Percentiles rank a stretch among this genome's conserved stretches.
Evolutionary conservation across 768 basidiomycete species (phyloP).

Genomic region (Melanogaster broomeanus): DNA sequence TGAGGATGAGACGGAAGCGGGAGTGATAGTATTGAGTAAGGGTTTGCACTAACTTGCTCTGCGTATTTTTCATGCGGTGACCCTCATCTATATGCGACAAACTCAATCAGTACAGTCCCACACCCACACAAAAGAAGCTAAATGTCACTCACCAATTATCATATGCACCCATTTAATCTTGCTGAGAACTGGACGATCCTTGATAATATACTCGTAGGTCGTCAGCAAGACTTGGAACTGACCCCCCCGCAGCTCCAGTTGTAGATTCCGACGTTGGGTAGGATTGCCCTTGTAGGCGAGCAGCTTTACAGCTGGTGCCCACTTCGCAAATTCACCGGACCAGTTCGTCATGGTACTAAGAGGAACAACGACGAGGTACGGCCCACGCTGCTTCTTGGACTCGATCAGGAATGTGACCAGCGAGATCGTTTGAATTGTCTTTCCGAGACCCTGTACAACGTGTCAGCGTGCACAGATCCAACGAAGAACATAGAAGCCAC

Average conservation of each 20-base stretch:
- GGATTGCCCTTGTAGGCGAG: slow-evolving; percentile 95
- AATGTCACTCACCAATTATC: slow-evolving; percentile 74
- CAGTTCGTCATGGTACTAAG: slow-evolving; percentile 97
- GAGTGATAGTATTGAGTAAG: slow-evolving; percentile 92
- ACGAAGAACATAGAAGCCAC: slow-evolving; percentile 15
- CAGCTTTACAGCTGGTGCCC: slow-evolving; percentile 82
- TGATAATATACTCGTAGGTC: slow-evolving; percentile 97
- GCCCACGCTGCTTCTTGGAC: slow-evolving; percentile 84
- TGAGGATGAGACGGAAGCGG: slow-evolving; percentile 90
- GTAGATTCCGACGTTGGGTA: slow-evolving; percentile 72
- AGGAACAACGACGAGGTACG: slow-evolving; percentile 94
- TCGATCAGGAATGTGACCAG: slow-evolving; percentile 96
- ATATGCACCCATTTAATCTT: slow-evolving; percentile 97
- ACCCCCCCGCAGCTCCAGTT: slow-evolving; percentile 72
- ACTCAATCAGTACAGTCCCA: slow-evolving; percentile 1
- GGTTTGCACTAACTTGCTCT: slow-evolving; percentile 86
- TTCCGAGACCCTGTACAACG: slow-evolving; percentile 78
- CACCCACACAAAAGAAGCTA: neutral
- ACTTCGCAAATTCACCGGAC: slow-evolving; percentile 96
- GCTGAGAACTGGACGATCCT: slow-evolving; percentile 86
- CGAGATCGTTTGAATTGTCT: slow-evolving; percentile 94
- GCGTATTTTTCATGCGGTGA: slow-evolving; percentile 97
- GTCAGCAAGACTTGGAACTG: slow-evolving; percentile 93
- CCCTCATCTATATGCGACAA: slow-evolving; percentile 69
- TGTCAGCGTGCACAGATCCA: slow-evolving; percentile 9